Base-by-base conservation (phyloP, 164 flowering plant species). In the Vitis rotundifolia region DNA sequence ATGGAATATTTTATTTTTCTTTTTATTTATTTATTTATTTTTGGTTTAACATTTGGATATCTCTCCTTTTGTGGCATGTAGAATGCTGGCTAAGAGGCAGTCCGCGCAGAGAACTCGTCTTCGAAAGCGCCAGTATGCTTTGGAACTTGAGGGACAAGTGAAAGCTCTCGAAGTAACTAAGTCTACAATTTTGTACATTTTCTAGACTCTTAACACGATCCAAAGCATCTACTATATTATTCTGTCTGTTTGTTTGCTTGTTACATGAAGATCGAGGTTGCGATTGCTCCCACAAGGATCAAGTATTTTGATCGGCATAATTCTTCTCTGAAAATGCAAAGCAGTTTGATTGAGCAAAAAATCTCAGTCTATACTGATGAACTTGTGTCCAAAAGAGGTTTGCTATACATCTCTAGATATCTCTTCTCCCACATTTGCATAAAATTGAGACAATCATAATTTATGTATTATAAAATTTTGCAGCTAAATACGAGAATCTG, bases 41-140 rank as follows among this genome's bases (percentile, higher is more conserved):
- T 28, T 60, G 18, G n/a, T 59, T 37, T 16, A 22, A 22, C 26
- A 22, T 22, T 22, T 22, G 26, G 26, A 22, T 22, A 22, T 22
- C 26, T 22, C 26, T 22, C 26, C 26, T 22, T 22, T 22, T 22
- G 26, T 22, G 26, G 2, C 26, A 22, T 11, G 19, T 67, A 79
- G 82, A 28, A 44, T 68, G 58, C 19, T 66, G 37, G 75, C 77
- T 28, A 78, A 76, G 61, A 69, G 81, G 44, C 54, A 71, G 19
- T 75, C 77, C 37, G 70, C 81, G 0, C 71, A 63, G 26, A 81
- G 31, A 14, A 72, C 76, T 47, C 71, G 83, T 8, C 7, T 74
- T 44, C 75, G 59, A 55, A 70, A 75, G 57, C 18, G 72, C 8
- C 68, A 71, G 7, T 55, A 78, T 54, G 63, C 66, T 11, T 2